Evolutionary conservation across 805 yeast species (phyloP).

Genomic region (Clavispora fructus): DNA sequence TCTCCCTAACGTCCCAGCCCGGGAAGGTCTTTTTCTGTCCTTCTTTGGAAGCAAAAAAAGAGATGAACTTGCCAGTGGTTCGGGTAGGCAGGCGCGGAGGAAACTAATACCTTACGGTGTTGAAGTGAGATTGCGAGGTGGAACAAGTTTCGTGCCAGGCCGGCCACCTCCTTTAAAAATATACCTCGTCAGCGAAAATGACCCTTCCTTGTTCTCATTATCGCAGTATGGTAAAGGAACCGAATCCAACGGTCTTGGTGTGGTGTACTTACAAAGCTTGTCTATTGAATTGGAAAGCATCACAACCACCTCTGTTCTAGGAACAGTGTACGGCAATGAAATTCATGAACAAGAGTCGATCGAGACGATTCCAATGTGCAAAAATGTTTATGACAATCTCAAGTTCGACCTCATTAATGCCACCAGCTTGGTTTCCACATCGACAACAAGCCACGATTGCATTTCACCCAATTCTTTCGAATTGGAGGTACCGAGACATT

Average conservation of each 20-base stretch:
- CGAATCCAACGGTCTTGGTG: constrained; percentile 44
- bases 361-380: constrained; percentile 23
- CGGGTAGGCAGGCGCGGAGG: background rate
- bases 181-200: constrained; percentile 22
- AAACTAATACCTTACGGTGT: constrained; percentile 30
- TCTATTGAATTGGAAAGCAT: constrained; percentile 24
- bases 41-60: constrained; percentile 1
- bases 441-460: constrained; percentile 15
- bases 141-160: constrained; percentile 43
- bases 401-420: constrained; percentile 36
- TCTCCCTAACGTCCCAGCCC: constrained; percentile 16
- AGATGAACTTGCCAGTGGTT: background rate
- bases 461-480: constrained; percentile 24
- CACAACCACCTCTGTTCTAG: constrained; percentile 20
- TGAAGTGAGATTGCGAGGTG: constrained; percentile 46
- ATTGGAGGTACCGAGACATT: constrained; percentile 38
- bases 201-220: constrained; percentile 27
- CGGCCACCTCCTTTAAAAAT: constrained; percentile 32
- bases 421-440: constrained; percentile 20
- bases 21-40: constrained; percentile 7
- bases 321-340: constrained; percentile 15
- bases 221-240: constrained; percentile 30
- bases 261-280: constrained; percentile 34
- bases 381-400: constrained; percentile 29
- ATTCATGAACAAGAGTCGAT: constrained; percentile 24